phyloP scores from a whole-genome alignment of 2,329 filamentous ascomycete genomes.

The Sporothrix pallida region DNA sequence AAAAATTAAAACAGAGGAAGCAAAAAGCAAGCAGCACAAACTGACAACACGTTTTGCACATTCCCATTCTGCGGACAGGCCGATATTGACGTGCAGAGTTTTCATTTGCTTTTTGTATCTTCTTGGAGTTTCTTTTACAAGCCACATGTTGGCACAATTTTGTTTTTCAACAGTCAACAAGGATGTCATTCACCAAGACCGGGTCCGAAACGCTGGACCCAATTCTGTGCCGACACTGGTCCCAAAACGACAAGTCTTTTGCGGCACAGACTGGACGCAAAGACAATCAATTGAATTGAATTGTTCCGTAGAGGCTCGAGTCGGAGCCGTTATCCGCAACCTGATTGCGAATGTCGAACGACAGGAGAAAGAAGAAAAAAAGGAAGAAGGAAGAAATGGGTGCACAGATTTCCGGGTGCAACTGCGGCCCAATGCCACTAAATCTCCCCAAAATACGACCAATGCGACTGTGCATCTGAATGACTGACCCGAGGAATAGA shows the following conservation, averaged over 20 bases:
- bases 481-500: background rate
- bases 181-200: background rate
- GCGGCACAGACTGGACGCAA: too few species aligned
- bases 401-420: too few species aligned
- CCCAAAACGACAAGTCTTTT: too few species aligned
- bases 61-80: slow-evolving; percentile 1
- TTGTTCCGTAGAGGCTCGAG: too few species aligned
- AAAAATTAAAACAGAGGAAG: background rate
- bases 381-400: too few species aligned
- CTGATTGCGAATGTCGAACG: too few species aligned
- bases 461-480: background rate
- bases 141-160: background rate
- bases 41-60: background rate
- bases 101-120: background rate
- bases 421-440: background rate
- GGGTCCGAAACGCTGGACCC: slow-evolving; percentile 7
- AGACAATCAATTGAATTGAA: too few species aligned
- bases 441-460: background rate
- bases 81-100: background rate
- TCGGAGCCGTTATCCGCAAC: too few species aligned
- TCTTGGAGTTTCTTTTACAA: too few species aligned
- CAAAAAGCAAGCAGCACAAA: background rate
- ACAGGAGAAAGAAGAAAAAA: too few species aligned
- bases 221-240: background rate
- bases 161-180: background rate